Conservation (phyloP, 805 yeast genomes). For the Hanseniaspora lindneri region DNA sequence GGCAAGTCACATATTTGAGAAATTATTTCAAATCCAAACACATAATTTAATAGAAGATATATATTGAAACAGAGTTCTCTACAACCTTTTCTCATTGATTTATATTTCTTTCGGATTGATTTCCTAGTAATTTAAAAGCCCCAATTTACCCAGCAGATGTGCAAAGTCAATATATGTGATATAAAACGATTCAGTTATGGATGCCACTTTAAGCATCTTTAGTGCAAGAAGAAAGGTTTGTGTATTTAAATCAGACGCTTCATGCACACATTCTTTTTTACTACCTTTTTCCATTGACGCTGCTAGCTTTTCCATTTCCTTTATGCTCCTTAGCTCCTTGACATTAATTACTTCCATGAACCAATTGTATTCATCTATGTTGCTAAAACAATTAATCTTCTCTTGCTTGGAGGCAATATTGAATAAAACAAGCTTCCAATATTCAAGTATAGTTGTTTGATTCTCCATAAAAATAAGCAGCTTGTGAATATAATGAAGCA, state of each 20-base stretch:
- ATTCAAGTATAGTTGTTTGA: conserved; percentile 27
- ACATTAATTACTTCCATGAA: conserved; percentile 31
- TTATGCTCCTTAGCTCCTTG: conserved; percentile 26
- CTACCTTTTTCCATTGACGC: too few species aligned
- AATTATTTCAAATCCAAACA: conserved; percentile 83
- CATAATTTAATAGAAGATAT: conserved; percentile 47
- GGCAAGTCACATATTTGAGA: conserved; percentile 89
- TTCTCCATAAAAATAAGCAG: conserved; percentile 34
- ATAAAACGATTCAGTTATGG: conserved; percentile 16
- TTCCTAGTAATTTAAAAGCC: conserved; percentile 28
- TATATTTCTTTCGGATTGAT: too few species aligned
- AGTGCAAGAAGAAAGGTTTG: neutral
- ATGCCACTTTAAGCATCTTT: conserved; percentile 11
- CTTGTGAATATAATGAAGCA: conserved; percentile 33
- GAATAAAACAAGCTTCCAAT: conserved; percentile 33
- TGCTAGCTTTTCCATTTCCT: conserved; percentile 23
- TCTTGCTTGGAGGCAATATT: conserved; percentile 22
- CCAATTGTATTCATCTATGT: conserved; percentile 27
- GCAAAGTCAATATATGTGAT: conserved; percentile 39
- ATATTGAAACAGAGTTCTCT: too few species aligned
- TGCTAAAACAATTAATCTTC: conserved; percentile 21
- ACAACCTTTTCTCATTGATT: too few species aligned
- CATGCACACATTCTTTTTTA: conserved; percentile 32
- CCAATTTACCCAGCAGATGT: conserved; percentile 38
- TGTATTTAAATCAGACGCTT: conserved; percentile 19